These are phyloP conservation scores for Erodium moschatum DNA, from an alignment of 441 rosid genomes.

Conservation along the genomic window DNA sequence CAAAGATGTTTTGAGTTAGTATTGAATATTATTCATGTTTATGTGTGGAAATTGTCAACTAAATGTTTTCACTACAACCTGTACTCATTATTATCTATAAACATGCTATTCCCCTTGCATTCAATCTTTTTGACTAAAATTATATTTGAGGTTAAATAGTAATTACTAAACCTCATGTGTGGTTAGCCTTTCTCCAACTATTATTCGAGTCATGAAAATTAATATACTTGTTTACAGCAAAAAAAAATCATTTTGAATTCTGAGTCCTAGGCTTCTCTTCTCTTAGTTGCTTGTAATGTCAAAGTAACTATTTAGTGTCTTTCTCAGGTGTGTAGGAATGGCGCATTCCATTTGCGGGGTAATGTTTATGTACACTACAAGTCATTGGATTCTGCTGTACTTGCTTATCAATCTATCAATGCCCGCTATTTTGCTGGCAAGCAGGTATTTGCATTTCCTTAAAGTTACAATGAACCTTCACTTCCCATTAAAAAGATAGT, in stretches of 20 bases:
- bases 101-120: not conserved
- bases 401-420: slow-evolving; percentile 52
- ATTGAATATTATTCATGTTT: not conserved
- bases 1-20: not conserved
- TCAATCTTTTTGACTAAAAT: not conserved
- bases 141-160: not conserved
- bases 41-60: not conserved
- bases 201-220: not conserved
- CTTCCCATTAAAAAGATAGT: not conserved
- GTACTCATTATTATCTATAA: not conserved
- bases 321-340: slow-evolving; percentile 74
- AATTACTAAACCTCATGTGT: slow-evolving; percentile 1
- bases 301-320: slow-evolving; percentile 15
- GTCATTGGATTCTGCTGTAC: slow-evolving; percentile 65
- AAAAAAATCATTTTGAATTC: not conserved
- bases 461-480: slow-evolving; percentile 9
- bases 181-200: slow-evolving; percentile 1
- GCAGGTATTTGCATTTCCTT: slow-evolving; percentile 44
- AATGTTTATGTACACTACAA: slow-evolving; percentile 80
- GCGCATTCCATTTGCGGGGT: slow-evolving; percentile 84
- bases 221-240: not conserved
- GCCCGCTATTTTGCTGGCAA: slow-evolving; percentile 91
- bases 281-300: not conserved
- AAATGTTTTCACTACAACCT: not conserved
- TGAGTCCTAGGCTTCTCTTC: slow-evolving; percentile 11